Base-by-base conservation (phyloP, 202 grass and related monocot species). In the Bolboschoenoplectus hybrid region DNA sequence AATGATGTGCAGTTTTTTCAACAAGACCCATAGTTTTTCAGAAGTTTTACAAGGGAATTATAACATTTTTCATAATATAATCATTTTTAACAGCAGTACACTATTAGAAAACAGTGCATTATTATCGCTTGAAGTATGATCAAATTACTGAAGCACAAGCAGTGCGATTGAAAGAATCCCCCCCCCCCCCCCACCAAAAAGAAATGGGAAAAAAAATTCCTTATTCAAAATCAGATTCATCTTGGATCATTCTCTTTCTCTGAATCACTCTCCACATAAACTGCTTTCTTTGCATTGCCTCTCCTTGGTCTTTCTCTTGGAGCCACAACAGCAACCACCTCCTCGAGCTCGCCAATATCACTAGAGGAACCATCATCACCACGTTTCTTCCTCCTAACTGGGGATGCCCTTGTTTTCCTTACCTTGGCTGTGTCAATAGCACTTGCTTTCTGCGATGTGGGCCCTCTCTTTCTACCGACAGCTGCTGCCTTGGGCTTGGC, bases 201-300 rank as follows among this genome's bases (percentile, higher is more conserved):
- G 44, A 47, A 81, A 81, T 16, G 12, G 39, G 39, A 80, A 76
- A 36, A 83, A 50, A 3, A 11, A 74, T 26, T 63, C n/a, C 43
- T 16, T 64, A 50, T 68, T 69, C 62, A 65, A 86, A 91, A 72
- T 88, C 89, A 39, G 82, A 88, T 57, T 82, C 75, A 68, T 80
- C 51, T 53, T 78, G 17, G 39, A 16, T 63, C 36, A 43, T 70
- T 62, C 35, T 88, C 86, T 79, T 38, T 34, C 32, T 88, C 89
- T 26, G 49, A 85, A 79, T 91, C 89, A 10, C 89, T 88, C 83
- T 84, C 60, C 38, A 85, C 67, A 67, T 87, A 90, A 32, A 85
- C 56, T 14, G 82, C 35, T 66, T 61, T 87, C 40, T 20, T 81
- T 17, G 43, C 73, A 80, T 64, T 85, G 16, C 50, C 85, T 38